Percentiles rank a stretch among this genome's conserved stretches.
phyloP scores from a whole-genome alignment of 2,329 filamentous ascomycete genomes.

The Penicillium rolfsii region DNA sequence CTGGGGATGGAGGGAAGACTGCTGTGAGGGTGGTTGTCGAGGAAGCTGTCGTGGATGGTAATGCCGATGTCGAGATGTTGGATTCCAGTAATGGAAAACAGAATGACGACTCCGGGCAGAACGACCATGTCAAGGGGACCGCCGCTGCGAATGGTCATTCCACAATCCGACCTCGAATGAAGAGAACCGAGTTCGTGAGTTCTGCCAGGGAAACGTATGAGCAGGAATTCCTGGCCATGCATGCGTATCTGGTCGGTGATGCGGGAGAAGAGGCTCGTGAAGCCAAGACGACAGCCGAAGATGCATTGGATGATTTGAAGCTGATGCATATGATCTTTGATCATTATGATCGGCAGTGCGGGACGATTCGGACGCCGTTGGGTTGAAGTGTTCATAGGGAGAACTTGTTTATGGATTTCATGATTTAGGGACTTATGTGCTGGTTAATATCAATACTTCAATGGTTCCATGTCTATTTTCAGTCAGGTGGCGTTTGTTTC shows the following conservation, averaged over 20 bases:
- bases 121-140: neutral
- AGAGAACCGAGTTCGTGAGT: constrained; percentile 36
- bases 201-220: constrained; percentile 44
- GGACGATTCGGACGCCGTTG: constrained; percentile 40
- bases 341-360: constrained; percentile 42
- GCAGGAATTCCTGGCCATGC: constrained; percentile 41
- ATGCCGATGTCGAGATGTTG: constrained; percentile 22
- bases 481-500: neutral
- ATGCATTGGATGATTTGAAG: constrained; percentile 44
- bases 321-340: constrained; percentile 41
- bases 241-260: constrained; percentile 39
- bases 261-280: constrained; percentile 18
- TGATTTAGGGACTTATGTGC: neutral
- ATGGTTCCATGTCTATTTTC: neutral
- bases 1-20: constrained; percentile 53
- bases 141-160: neutral
- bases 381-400: constrained; percentile 22
- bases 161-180: constrained; percentile 9
- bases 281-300: constrained; percentile 41
- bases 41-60: constrained; percentile 27
- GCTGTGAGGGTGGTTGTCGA: constrained; percentile 53
- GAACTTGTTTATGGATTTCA: neutral
- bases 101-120: neutral
- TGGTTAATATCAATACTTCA: neutral
- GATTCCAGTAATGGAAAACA: neutral